Conservation (phyloP, 2,329 filamentous ascomycete species). For the Cladosporium phlei region DNA sequence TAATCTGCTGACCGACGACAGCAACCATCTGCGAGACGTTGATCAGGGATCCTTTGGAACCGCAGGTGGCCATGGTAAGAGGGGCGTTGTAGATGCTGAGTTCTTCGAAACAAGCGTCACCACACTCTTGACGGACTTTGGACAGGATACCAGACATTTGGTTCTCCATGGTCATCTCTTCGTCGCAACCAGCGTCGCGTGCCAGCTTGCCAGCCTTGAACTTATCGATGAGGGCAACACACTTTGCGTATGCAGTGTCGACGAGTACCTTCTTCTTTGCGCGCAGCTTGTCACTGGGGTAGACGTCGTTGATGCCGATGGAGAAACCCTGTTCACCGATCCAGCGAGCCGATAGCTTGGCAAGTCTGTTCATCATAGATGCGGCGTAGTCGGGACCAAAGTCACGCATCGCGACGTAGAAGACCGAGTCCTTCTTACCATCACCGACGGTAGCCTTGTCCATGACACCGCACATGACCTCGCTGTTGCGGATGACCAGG, state of each 20-base stretch:
- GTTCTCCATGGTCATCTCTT: slow-evolving; percentile 89
- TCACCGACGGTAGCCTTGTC: slow-evolving; percentile 96
- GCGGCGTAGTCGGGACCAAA: slow-evolving; percentile 87
- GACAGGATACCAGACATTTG: slow-evolving; percentile 85
- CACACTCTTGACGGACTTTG: slow-evolving; percentile 84
- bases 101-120: slow-evolving; percentile 83
- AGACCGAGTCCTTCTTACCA: slow-evolving; percentile 96
- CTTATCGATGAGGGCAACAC: slow-evolving; percentile 74
- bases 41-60: slow-evolving; percentile 94
- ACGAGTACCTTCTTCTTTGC: slow-evolving; percentile 72
- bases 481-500: slow-evolving; percentile 90
- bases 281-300: slow-evolving; percentile 67
- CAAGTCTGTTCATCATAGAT: slow-evolving; percentile 86
- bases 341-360: slow-evolving; percentile 82
- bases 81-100: slow-evolving; percentile 89
- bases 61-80: slow-evolving; percentile 93
- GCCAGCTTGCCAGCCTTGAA: slow-evolving; percentile 77
- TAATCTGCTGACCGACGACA: slow-evolving; percentile 95
- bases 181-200: slow-evolving; percentile 82
- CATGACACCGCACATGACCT: slow-evolving; percentile 96
- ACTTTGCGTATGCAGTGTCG: slow-evolving; percentile 70
- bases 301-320: slow-evolving; percentile 92
- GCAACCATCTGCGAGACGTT: slow-evolving; percentile 99
- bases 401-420: slow-evolving; percentile 93
- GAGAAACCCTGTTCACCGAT: slow-evolving; percentile 91